phyloP scores from a whole-genome alignment of 176 grass and related monocot species.

The Chrysopogon serrulatus region DNA sequence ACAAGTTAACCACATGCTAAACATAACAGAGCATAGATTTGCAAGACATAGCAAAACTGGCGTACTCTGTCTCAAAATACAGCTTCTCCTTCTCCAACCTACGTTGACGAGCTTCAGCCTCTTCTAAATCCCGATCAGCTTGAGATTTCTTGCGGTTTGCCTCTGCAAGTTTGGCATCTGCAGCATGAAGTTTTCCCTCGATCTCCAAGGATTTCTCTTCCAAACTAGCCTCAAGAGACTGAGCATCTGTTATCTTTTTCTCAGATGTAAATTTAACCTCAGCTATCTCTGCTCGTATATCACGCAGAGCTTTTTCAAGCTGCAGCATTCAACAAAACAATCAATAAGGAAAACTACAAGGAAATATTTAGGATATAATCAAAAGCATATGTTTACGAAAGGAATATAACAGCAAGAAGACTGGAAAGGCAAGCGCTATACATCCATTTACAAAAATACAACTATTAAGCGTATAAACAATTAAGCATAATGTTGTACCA shows the following conservation, averaged over 20 bases:
- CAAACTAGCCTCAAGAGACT: conserved; percentile 67
- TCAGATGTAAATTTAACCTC: conserved; percentile 80
- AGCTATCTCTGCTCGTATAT: conserved; percentile 72
- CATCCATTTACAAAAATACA: background rate
- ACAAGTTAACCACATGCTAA: background rate
- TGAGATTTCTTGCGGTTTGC: conserved; percentile 89
- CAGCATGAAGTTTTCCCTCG: conserved; percentile 77
- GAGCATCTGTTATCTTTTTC: conserved; percentile 75
- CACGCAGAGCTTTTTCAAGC: conserved; percentile 84
- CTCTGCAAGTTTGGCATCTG: conserved; percentile 95
- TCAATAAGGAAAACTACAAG: conserved; percentile 2
- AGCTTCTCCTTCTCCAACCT: conserved; percentile 85
- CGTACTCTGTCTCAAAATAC: conserved; percentile 80
- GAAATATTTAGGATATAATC: background rate
- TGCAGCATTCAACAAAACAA: conserved; percentile 43
- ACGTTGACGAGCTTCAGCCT: conserved; percentile 65
- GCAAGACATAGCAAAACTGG: background rate
- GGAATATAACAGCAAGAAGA: background rate
- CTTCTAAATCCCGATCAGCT: conserved; percentile 76
- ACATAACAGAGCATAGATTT: background rate
- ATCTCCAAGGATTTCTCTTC: conserved; percentile 90
- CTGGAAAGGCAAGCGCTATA: background rate
- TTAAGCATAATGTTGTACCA: background rate
- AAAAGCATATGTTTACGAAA: background rate
- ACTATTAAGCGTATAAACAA: background rate